Percentiles rank a stretch among this genome's conserved stretches.
Evolutionary conservation across 768 basidiomycete genomes (phyloP).

Genomic region (Leccinum disarticulatum): DNA sequence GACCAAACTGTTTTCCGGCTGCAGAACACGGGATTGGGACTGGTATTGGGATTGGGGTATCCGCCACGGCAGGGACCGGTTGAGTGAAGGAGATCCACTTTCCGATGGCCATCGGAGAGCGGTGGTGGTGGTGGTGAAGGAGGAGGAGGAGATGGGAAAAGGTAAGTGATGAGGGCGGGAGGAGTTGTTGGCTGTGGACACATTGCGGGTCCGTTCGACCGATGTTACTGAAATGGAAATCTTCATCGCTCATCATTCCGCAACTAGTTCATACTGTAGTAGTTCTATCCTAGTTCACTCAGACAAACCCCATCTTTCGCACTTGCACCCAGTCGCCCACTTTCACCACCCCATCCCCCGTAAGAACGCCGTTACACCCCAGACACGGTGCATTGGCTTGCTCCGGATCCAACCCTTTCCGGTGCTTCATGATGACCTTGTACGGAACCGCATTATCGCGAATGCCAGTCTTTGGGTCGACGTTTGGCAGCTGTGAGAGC

Average conservation of each 20-base stretch:
- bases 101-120: constrained; percentile 35
- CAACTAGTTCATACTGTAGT: too few species aligned
- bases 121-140: not conserved
- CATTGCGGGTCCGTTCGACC: constrained; percentile 15
- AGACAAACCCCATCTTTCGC: constrained; percentile 39
- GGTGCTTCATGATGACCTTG: constrained; percentile 74
- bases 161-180: not conserved
- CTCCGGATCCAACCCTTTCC: constrained; percentile 54
- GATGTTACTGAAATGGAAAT: constrained; percentile 14
- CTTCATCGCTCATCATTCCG: not conserved
- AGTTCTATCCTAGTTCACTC: not conserved
- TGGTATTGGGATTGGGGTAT: constrained; percentile 29
- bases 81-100: constrained; percentile 40
- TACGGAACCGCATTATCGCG: constrained; percentile 73
- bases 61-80: constrained; percentile 20
- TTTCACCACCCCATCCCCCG: constrained; percentile 47
- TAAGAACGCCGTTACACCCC: constrained; percentile 62
- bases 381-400: constrained; percentile 57
- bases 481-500: constrained; percentile 63
- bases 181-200: constrained; percentile 1
- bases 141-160: not conserved
- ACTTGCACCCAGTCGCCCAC: constrained; percentile 65
- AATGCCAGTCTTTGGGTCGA: constrained; percentile 60
- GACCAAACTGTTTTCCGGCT: constrained; percentile 88
- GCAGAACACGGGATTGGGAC: constrained; percentile 47